Base-by-base conservation (phyloP, 495 filamentous ascomycete species). In the Margaritispora aquatica region DNA sequence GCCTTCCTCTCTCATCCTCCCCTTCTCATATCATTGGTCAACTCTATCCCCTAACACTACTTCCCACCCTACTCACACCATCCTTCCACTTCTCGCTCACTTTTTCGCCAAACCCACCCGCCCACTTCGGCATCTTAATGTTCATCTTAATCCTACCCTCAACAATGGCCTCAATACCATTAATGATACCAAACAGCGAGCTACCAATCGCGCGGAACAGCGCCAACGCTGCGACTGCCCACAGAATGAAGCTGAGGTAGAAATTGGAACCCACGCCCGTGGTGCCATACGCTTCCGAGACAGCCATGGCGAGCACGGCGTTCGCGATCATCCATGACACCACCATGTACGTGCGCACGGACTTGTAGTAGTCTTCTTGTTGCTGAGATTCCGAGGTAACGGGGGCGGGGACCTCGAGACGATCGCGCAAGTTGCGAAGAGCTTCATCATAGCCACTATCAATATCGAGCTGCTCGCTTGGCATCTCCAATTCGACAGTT, bases 301-400 rank as follows among this genome's bases (percentile, higher is more conserved):
- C 88, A 7, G 86, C 84, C 95, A 99, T 97, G 60, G 88, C 92
- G 10, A 99, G 81, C 61, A 96, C 80, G 13, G 90, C 88, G 69
- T 99, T 99, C 49, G 85, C 83, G 4, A 94, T 74, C 85, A 99
- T 90, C 95, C 95, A 99, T 29, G 84, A 79, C n/a, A 93, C 85
- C 0, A 99, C 95, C 84, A 99, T 96, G 82, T 99, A 99, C 13
- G 95, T 97, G 38, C 95, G 86, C 47, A 99, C 95, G 48, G 89
- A 90, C 64, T 91, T 88, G 77, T 99, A 99, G 77, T 99, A 99
- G 73, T 99, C 95, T 70, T 97, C 92, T 70, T 97, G 93, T 71
- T 88, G 72, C 76, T 97, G 93, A 11, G 83, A 77, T 56, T 97
- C 95, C 38, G 81, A 83, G 21, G 84, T 57, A 0, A 73, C 69